Conservation (phyloP, 352 stramenopile genomes). For the Pythium sp. region DNA sequence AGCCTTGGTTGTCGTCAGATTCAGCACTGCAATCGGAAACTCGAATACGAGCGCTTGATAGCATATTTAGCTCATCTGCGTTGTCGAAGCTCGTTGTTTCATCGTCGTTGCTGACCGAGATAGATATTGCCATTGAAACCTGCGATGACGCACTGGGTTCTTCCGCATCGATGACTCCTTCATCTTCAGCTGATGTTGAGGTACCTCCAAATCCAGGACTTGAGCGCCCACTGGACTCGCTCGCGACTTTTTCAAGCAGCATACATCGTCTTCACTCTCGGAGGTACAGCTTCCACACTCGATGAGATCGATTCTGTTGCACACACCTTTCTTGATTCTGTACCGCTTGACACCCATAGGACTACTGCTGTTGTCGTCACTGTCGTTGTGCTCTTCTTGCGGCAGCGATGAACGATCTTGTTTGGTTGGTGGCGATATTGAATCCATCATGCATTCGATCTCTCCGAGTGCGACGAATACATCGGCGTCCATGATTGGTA, state of each 20-base stretch:
- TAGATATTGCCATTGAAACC: neutral
- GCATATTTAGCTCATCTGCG: neutral
- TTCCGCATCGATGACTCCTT: too few species aligned
- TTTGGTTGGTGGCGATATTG: neutral
- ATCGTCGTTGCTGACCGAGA: neutral
- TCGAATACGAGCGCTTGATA: neutral
- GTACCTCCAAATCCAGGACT: neutral
- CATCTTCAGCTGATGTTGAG: neutral
- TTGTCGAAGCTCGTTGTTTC: neutral
- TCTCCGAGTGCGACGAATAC: neutral
- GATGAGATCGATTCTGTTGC: neutral
- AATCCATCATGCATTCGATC: neutral
- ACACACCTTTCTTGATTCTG: neutral
- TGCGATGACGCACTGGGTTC: neutral
- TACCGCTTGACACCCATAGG: neutral
- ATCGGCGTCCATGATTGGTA: neutral
- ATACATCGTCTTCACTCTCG: neutral
- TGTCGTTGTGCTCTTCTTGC: neutral
- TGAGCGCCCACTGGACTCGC: neutral
- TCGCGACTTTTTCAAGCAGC: neutral
- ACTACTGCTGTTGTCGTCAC: neutral
- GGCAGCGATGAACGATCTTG: too few species aligned
- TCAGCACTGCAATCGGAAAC: neutral
- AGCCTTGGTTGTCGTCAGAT: neutral
- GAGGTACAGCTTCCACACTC: neutral